Evolutionary conservation across 2,329 filamentous ascomycete species (phyloP).

Genomic region (Orbilia blumenaviensis): DNA sequence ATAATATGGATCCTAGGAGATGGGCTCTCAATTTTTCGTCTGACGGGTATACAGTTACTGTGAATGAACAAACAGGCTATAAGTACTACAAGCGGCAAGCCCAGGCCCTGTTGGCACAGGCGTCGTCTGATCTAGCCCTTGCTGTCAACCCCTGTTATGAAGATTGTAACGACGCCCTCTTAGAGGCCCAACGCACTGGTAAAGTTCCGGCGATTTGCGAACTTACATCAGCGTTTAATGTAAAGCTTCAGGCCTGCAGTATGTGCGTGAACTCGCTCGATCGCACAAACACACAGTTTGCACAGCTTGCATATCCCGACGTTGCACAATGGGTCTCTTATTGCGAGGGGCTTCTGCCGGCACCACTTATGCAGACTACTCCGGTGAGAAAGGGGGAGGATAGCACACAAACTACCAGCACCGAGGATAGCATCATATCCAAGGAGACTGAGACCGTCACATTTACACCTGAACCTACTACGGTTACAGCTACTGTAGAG

Average conservation of each 20-base stretch:
- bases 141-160: slow-evolving; percentile 47
- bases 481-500: slow-evolving; percentile 11
- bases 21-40: slow-evolving; percentile 38
- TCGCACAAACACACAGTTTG: slow-evolving; percentile 34
- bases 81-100: slow-evolving; percentile 42
- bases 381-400: slow-evolving; percentile 48
- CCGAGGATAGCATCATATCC: neutral
- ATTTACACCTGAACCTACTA: slow-evolving; percentile 7
- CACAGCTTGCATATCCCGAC: slow-evolving; percentile 43
- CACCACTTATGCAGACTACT: slow-evolving; percentile 31
- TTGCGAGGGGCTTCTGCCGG: slow-evolving; percentile 46
- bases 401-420: slow-evolving; percentile 20
- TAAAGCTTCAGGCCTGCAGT: slow-evolving; percentile 45
- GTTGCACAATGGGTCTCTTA: slow-evolving; percentile 50
- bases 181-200: slow-evolving; percentile 47
- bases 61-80: slow-evolving; percentile 1
- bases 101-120: slow-evolving; percentile 43
- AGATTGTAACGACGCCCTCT: slow-evolving; percentile 31
- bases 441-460: slow-evolving; percentile 39
- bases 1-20: slow-evolving; percentile 39
- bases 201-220: slow-evolving; percentile 43
- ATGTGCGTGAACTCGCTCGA: slow-evolving; percentile 42
- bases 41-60: slow-evolving; percentile 29
- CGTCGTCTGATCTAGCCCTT: slow-evolving; percentile 30
- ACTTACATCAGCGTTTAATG: slow-evolving; percentile 37